Evolutionary conservation across 2,329 filamentous ascomycete species (phyloP), one percentile per base, ranked within the genome.

Genomic region (Orbilia brochopaga): DNA sequence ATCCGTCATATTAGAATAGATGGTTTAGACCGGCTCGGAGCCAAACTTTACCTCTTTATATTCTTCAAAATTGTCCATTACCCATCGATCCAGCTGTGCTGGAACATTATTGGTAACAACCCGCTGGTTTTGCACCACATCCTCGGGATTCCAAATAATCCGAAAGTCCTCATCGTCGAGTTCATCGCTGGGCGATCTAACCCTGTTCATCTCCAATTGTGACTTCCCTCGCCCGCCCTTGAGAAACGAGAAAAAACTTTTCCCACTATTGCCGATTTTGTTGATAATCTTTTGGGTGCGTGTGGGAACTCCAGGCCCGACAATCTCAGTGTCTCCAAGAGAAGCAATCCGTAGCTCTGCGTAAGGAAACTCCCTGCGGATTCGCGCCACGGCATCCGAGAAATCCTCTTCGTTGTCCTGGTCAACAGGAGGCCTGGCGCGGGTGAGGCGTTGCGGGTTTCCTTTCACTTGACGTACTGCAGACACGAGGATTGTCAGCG

Each of bases 281-380:
- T 50, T 55, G 2, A 51, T 27, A 1, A 32, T n/a, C 13, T 37
- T 27, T 23, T 32, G 42, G 6, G 40, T 17, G 7, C 8, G 1
- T 3, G 24, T 32, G 51, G 61, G 61, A 1, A n/a, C 15, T 4
- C 30, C 44, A 7, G 59, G 51, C 19, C 48, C 37, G 17, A 72
- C 55, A n/a, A 72, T 65, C 13, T 72, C 67, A 10, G 40, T n/a
- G 15, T 60, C 17, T 4, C 37, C 58, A 1, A 72, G 8, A 1
- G 48, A 55, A 15, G 55, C 67, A 11, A 72, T 53, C 46, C 67
- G 54, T 1, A 72, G 48, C 19, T 72, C 67, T 13, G 67, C 67
- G 15, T 48, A 50, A 5, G 67, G 67, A 19, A 56, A 72, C 24
- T 72, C 67, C 11, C 23, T 6, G 21, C 42, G 19, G 8, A 64